Conservation (phyloP, 1,284 basidiomycete genomes). For the Inonotus obliquus region DNA sequence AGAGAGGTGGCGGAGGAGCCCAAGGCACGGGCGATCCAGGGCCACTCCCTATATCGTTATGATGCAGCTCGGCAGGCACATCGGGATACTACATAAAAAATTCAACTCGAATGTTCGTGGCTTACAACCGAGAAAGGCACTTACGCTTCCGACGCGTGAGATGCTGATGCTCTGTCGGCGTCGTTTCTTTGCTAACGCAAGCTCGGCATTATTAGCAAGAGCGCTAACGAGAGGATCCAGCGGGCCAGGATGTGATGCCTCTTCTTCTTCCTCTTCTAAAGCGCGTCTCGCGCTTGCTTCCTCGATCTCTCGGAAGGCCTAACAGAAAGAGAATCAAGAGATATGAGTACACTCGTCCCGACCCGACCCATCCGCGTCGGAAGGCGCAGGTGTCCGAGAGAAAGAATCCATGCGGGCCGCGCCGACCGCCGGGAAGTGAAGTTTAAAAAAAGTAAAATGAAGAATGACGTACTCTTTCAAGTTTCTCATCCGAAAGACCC, state of each 20-base stretch:
- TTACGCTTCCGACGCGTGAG: constrained; percentile 14
- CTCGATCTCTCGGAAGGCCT: constrained; percentile 18
- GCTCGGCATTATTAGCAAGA: background rate
- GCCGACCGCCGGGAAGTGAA: background rate
- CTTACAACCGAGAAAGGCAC: background rate
- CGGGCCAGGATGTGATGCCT: constrained; percentile 1
- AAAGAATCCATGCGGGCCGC: background rate
- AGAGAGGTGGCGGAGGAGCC: background rate
- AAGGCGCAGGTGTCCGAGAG: background rate
- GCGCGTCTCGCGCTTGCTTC: constrained; percentile 16
- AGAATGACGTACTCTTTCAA: constrained; percentile 11
- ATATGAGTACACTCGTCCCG: background rate
- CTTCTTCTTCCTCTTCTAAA: constrained; percentile 11
- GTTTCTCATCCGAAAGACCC: constrained; percentile 11
- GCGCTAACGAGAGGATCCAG: constrained; percentile 1
- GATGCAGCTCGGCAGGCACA: background rate
- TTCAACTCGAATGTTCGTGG: background rate
- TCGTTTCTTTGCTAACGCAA: background rate
- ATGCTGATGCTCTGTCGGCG: constrained; percentile 13
- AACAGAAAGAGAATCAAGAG: background rate
- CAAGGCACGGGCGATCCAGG: constrained; percentile 13
- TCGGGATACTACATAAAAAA: constrained; percentile 3
- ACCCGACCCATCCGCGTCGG: background rate
- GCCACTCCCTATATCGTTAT: background rate
- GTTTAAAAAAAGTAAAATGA: background rate